Base-by-base conservation (phyloP, 768 basidiomycete genomes). In the Leucosporidium scottii region DNA sequence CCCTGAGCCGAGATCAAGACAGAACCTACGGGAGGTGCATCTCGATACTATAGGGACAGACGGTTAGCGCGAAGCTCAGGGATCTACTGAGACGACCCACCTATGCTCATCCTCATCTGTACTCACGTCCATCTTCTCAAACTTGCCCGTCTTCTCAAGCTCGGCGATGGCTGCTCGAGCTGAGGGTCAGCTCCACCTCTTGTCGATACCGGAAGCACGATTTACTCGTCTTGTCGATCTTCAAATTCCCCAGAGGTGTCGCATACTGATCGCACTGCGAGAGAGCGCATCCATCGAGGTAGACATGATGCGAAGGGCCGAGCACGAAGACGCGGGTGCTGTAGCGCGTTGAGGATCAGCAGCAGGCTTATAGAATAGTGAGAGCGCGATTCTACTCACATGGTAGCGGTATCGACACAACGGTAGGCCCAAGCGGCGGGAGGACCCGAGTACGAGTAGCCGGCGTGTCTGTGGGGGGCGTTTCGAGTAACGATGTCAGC, bases 391-490 rank as follows among this genome's bases (percentile, higher is more conserved):
- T 18, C 23, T 30, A 82, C 86, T 72, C 71, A 94, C 96, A 97
- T 89, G 74, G 83, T 83, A 6, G 83, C 82, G 0, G 85, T 85
- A 75, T 94, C 88, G 68, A 98, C 88, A 75, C 85, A 85, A 78
- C 85, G 87, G 80, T 98, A 99, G 0, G 94, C 94, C 91, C 92
- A 98, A 3, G 92, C 94, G 3, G 96, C 94, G 1, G 93, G 83
- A 7, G 85, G 86, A 27, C 96, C 96, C 62, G 93, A 96, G 79
- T 96, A 98, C 7, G 86, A 84, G 80, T 93, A 97, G 8, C 96
- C 96, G 3, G 96, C 96, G 78, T 99, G 96, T 15, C 93, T 97
- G 76, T 28, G 23, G 31, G 25, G 20, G n/a, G n/a, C 17, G 9
- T 13, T 23, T 36, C 39, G 34, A 36, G 34, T 5, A 12, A 36